Base-by-base conservation (phyloP, 2,329 filamentous ascomycete species). In the Rhinocladiella similis region DNA sequence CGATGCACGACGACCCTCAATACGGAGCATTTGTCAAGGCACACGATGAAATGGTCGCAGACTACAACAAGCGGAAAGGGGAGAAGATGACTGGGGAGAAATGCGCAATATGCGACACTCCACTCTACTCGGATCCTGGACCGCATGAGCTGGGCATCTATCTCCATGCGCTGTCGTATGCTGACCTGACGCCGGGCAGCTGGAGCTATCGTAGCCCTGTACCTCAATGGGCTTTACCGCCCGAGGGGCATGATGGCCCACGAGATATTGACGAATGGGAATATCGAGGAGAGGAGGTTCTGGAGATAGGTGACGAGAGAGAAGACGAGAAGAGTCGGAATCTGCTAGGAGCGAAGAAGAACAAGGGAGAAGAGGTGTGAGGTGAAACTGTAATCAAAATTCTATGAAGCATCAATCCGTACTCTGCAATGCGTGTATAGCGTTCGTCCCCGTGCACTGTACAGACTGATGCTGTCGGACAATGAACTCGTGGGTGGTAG, bases 51-150 rank as follows among this genome's bases (percentile, higher is more conserved):
- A 92, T 97, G 84, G 87, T 97, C 36, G 88, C 92, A 64, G 82
- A 88, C 53, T 97, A 97, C 72, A 85, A 96, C 69, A 91, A 92
- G 74, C 85, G 87, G 66, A 92, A 93, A 66, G 93, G 92, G 1
- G 94, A 99, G 78, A 92, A 90, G 71, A 88, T 97, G 82, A 95
- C 92, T 1, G 94, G 94, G 12, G 79, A 91, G 67, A 75, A 84
- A 14, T 99, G 94, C 71, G 80, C 87, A 5, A 73, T 91, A 33
- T 99, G 94, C 72, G 82, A 88, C 56, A 96, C 94, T 18, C 89
- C 90, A 19, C 78, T 99, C 42, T 99, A 97, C 73, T 95, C 90
- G 14, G 94, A 99, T 69, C 94, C 94, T 0, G 92, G 92, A 1
- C 75, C 80, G 41, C 92, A 97, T 67, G 94, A 99, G 76, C 80